These are phyloP conservation scores for Pterulicium gracile DNA, from an alignment of 1,284 basidiomycete species.

Conservation along the genomic window DNA sequence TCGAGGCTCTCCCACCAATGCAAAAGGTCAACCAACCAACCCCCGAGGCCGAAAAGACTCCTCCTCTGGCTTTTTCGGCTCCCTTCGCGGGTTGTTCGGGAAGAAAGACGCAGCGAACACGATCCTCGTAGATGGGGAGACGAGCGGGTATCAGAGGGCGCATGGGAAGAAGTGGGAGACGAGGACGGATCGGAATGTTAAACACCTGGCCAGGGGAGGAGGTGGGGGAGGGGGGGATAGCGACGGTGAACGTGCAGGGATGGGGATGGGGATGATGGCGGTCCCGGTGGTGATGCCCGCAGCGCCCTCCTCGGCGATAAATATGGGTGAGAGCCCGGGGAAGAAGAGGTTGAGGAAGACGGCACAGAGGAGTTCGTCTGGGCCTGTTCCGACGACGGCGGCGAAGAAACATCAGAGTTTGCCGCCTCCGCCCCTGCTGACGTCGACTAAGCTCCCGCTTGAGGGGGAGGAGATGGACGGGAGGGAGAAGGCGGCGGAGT, in stretches of 20 bases:
- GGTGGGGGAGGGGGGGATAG: neutral
- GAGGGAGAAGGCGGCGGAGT: neutral
- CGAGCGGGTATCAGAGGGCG: slow-evolving; percentile 10
- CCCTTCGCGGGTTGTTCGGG: slow-evolving; percentile 28
- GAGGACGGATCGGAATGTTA: slow-evolving; percentile 37
- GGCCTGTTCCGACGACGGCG: too few relatives aligned
- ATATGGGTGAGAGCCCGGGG: too few relatives aligned
- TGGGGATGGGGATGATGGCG: too few relatives aligned
- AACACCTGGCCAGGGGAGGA: slow-evolving; percentile 13
- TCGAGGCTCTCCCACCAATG: too few relatives aligned
- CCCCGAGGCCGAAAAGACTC: neutral
- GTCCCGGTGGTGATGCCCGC: too few relatives aligned
- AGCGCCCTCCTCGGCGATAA: too few relatives aligned
- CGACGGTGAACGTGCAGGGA: slow-evolving; percentile 7
- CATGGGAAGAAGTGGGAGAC: slow-evolving; percentile 27
- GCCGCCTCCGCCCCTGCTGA: too few relatives aligned
- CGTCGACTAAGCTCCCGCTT: too few relatives aligned
- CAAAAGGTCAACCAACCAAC: too few relatives aligned
- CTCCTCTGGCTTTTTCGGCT: slow-evolving; percentile 26
- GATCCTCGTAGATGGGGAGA: slow-evolving; percentile 6
- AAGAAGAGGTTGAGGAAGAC: too few relatives aligned
- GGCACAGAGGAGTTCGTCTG: too few relatives aligned
- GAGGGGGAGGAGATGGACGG: neutral
- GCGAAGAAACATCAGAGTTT: too few relatives aligned
- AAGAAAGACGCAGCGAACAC: slow-evolving; percentile 9